A percentile compares a stretch with the other conserved stretches of the same genome.
Conservation (phyloP, 148 eudicot species). For the Mesembryanthemum crystallinum region DNA sequence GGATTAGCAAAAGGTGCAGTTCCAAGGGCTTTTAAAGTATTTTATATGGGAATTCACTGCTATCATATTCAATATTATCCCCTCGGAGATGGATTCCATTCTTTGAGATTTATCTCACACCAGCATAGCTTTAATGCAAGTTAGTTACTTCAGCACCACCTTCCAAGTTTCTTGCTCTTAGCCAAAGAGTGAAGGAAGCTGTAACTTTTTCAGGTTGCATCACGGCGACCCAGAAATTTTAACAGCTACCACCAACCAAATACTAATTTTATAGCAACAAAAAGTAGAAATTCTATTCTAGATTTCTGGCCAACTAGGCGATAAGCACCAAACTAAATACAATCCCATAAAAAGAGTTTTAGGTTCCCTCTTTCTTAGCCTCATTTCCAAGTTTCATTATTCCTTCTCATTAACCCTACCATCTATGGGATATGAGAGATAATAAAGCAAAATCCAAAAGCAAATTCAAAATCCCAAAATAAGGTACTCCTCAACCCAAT, state of each 20-base stretch:
- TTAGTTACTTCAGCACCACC: neutral
- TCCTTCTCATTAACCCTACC: too few species aligned
- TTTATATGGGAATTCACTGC: neutral
- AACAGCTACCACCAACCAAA: neutral
- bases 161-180: neutral
- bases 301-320: neutral
- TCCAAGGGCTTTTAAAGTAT: neutral
- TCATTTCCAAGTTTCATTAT: too few species aligned
- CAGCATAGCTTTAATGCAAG: neutral
- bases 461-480: neutral
- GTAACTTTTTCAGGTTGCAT: neutral
- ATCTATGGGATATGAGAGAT: too few species aligned
- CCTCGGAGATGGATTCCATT: neutral
- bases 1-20: conserved; percentile 3
- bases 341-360: neutral
- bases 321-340: neutral
- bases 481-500: neutral
- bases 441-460: neutral
- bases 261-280: neutral
- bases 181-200: neutral
- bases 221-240: neutral
- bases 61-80: neutral
- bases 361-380: too few species aligned
- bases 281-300: neutral
- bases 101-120: neutral